Base-by-base conservation (phyloP, 1,284 basidiomycete genomes). In the Xerocomus amazonicus region DNA sequence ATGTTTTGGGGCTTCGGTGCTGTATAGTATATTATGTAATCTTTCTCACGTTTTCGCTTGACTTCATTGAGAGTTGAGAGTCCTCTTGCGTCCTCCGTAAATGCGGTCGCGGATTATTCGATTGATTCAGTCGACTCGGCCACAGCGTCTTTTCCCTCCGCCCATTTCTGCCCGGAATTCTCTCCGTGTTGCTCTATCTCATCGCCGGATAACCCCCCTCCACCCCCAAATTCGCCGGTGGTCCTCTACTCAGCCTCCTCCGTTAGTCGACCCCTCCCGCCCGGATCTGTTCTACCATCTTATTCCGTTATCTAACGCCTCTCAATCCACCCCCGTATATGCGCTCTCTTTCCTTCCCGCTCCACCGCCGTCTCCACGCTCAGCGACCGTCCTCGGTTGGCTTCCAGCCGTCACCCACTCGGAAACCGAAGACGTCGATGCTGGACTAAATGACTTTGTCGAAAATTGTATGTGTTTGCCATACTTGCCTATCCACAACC, bases 201-300 rank as follows among this genome's bases (percentile, higher is more conserved):
- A 43, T 3, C 23, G 50, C 49, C 47, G 44, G 43, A 35, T 47
- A 48, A 47, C 51, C 48, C 57, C 45, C 43, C 37, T 47, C 16
- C 50, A 10, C 6, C 16, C 45, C 10, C 41, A 16, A 12, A 4
- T 46, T 19, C 48, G 41, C 13, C 47, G 35, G 6, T 51, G 52
- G 52, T 54, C 50, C 32, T 65, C 59, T 10, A 60, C 61, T 3
- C 52, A 46, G 17, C 26, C 52, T 19, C 36, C 56, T 19, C 36
- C 56, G 27, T 49, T 53, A 29, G 45, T 69, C 8, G 85, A 87
- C 60, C 78, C 82, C 4, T 71, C 73, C 41, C 76, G 84, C 9
- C 73, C 79, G 17, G 84, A 82, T 57, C 66, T 89, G 2, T 87
- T 78, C 63, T 89, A 87, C 66, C 86, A 88, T 62, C 71, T 82